phyloP scores from a whole-genome alignment of 2,329 filamentous ascomycete genomes.

The Hypoxylon sp. region DNA sequence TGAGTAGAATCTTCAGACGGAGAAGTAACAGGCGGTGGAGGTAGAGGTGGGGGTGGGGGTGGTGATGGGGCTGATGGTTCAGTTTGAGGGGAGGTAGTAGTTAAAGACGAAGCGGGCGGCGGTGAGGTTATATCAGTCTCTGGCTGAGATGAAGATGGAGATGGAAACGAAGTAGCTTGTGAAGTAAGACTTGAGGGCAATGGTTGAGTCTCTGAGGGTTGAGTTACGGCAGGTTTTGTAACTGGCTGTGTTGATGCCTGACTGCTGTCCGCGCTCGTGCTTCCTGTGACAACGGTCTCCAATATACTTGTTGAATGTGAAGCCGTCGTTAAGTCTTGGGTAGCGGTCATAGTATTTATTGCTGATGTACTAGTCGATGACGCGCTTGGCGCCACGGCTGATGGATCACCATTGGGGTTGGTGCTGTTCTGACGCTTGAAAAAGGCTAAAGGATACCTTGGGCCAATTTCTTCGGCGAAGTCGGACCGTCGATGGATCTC shows the following conservation, averaged over 20 bases:
- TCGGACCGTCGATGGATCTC: constrained; percentile 40
- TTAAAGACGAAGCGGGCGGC: neutral
- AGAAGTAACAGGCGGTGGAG: constrained; percentile 20
- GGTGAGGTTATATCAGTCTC: neutral
- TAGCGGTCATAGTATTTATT: constrained; percentile 2
- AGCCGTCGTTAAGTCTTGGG: neutral
- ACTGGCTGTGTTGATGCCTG: constrained; percentile 1
- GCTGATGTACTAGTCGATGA: constrained; percentile 11
- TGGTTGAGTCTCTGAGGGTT: neutral
- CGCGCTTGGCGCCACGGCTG: constrained; percentile 1
- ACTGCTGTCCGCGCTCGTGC: neutral
- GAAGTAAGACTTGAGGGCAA: neutral
- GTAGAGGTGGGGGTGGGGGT: constrained; percentile 6
- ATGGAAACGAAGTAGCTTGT: neutral
- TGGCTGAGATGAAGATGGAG: neutral
- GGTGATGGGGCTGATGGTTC: constrained; percentile 10
- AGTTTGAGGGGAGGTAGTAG: neutral
- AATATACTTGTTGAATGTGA: constrained; percentile 7
- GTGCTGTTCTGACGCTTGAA: constrained; percentile 35
- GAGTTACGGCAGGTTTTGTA: neutral
- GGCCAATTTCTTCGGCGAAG: neutral
- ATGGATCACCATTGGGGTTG: neutral
- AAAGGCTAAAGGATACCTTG: neutral
- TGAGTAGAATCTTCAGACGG: neutral
- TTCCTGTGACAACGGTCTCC: neutral